Evolutionary conservation across 2,329 filamentous ascomycete genomes (phyloP), one percentile per base, ranked within the genome.

Genomic region (Elsinoe australis): DNA sequence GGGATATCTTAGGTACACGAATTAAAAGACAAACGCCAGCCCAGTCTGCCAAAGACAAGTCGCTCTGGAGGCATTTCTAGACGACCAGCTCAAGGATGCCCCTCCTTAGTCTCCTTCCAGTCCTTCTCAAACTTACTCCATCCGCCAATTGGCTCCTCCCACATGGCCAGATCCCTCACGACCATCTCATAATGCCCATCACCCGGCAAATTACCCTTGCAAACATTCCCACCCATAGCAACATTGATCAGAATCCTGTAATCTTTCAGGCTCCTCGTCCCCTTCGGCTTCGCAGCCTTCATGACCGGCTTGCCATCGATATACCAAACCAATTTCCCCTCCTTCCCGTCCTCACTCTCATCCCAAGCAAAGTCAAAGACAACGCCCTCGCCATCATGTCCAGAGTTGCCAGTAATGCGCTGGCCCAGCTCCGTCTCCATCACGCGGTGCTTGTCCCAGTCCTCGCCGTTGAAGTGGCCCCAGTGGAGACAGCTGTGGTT

Each of bases 181-280:
- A 78, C 68, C 61, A 80, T 68, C 49, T 80, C 76, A 56, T 80
- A 80, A 17, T 64, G 60, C 0, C 77, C 77, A 53, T 79, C 70
- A 0, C 55, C 59, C 0, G 77, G 77, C 10, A 67, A 61, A 56
- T 68, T 69, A 0, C 74, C 75, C 12, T 68, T 61, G 53, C 75
- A 79, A 4, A 80, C 76, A 51, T 75, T 78, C 0, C 77, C 77
- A 0, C 77, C 77, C 72, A 80, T 79, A 1, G 77, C 77, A n/a
- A 80, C 67, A 50, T 80, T 80, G 14, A 80, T 67, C 51, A 80
- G 61, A 6, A 80, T 63, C 14, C 70, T 70, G 62, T 71, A 79
- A 19, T 80, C 76, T 49, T 72, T 70, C 61, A 80, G 68, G 4
- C 71, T 67, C 9, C 77, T 64, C 2, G 73, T 78, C 0, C 75